A percentile compares a stretch with the other conserved stretches of the same genome.
These are phyloP conservation scores for Alternaria hordeiaustralica DNA, from an alignment of 2,329 filamentous ascomycete genomes.

Conservation along the genomic window DNA sequence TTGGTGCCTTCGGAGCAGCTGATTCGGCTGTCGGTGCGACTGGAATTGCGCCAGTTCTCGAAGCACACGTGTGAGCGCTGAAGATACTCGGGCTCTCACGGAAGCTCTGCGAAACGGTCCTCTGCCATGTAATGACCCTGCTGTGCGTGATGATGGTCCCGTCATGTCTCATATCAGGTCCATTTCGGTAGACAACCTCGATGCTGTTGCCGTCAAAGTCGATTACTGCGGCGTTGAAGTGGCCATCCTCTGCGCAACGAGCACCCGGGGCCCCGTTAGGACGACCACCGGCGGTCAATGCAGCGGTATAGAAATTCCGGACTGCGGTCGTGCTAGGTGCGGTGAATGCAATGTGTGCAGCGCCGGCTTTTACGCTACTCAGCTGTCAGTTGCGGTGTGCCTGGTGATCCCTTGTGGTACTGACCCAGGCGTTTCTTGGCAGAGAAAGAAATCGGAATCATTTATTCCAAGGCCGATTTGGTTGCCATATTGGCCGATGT, in stretches of 20 bases:
- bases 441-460: constrained; percentile 69
- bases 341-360: constrained; percentile 70
- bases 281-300: constrained; percentile 68
- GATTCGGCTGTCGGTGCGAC: constrained; percentile 34
- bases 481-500: constrained; percentile 67
- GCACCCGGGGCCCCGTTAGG: constrained; percentile 63
- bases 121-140: constrained; percentile 53
- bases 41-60: constrained; percentile 31
- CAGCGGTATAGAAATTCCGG: constrained; percentile 73
- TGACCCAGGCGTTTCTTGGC: constrained; percentile 66
- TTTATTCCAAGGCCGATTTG: constrained; percentile 67
- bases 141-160: constrained; percentile 51
- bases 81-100: constrained; percentile 42
- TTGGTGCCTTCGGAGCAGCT: constrained; percentile 31
- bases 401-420: constrained; percentile 28
- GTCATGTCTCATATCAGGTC: constrained; percentile 47
- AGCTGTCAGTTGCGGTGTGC: constrained; percentile 29
- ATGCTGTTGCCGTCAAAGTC: constrained; percentile 87
- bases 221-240: constrained; percentile 69
- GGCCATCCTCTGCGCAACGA: constrained; percentile 60
- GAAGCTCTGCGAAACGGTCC: constrained; percentile 40
- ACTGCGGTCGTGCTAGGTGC: constrained; percentile 71
- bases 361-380: constrained; percentile 56
- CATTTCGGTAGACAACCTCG: constrained; percentile 71
- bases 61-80: constrained; percentile 35